Evolutionary conservation across 495 filamentous ascomycete genomes (phyloP).

Genomic region (Trichocladium uniseriatum): DNA sequence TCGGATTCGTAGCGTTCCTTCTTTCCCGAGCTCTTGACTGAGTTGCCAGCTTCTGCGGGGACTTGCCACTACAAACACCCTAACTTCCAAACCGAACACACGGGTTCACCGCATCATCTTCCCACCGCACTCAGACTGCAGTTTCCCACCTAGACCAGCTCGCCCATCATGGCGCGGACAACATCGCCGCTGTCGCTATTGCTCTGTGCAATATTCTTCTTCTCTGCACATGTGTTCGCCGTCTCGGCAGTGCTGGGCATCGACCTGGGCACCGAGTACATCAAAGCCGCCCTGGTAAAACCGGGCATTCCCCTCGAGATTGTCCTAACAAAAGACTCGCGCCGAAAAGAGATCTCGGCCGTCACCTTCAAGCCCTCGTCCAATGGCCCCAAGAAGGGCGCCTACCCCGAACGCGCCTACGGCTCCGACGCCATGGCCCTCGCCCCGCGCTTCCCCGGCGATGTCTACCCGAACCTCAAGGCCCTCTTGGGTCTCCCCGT

Average conservation of each 20-base stretch:
- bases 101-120: slow-evolving; percentile 15
- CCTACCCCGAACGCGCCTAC: slow-evolving; percentile 82
- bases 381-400: slow-evolving; percentile 45
- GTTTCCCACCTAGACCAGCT: background rate
- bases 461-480: slow-evolving; percentile 92
- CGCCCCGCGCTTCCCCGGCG: slow-evolving; percentile 76
- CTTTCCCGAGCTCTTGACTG: background rate
- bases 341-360: slow-evolving; percentile 86
- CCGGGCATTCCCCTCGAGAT: slow-evolving; percentile 97
- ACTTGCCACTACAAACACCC: background rate
- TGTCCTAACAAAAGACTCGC: slow-evolving; percentile 95
- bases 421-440: slow-evolving; percentile 86
- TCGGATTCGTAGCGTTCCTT: background rate
- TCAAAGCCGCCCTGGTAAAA: slow-evolving; percentile 95
- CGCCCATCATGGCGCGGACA: slow-evolving; percentile 36
- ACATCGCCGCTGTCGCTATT: slow-evolving; percentile 40
- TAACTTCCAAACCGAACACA: background rate
- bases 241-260: slow-evolving; percentile 74
- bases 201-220: slow-evolving; percentile 39
- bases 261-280: slow-evolving; percentile 92
- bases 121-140: slow-evolving; percentile 7
- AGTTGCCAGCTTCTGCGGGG: too few species aligned
- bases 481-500: slow-evolving; percentile 64
- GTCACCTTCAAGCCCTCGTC: slow-evolving; percentile 84
- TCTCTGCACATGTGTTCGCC: slow-evolving; percentile 42